Base-by-base conservation (phyloP, 768 basidiomycete species). In the Suillus placidus region DNA sequence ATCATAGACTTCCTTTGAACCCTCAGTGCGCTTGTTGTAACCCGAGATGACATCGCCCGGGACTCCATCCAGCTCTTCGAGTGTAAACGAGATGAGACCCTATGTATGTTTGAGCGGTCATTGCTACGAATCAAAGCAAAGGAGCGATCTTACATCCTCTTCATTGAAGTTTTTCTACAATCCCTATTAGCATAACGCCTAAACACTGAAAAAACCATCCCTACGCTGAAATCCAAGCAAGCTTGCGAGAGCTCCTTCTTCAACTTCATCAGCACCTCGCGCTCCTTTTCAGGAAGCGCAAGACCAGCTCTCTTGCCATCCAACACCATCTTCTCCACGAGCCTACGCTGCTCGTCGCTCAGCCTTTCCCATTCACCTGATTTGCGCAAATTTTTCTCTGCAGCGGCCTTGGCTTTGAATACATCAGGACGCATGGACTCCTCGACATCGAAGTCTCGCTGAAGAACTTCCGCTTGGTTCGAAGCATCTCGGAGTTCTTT, bases 111-210 rank as follows among this genome's bases (percentile, higher is more conserved):
- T 60, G 9, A 23, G 56, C 47, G 26, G 26, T 71, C 47, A 43
- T 40, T 7, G 9, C 12, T 54, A 58, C 6, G 30, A 12, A 61
- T n/a, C 9, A 35, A 66, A 13, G 26, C 13, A 58, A 42, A 34
- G 13, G 14, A 34, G 54, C 10, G 5, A 23, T 68, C 80, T 64
- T 68, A 90, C 92, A 52, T 91, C 88, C 73, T 95, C 94, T 76
- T 96, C 93, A 70, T 94, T 94, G 79, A 90, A 93, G 79, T 94
- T 93, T 88, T 90, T 92, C 89, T 91, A 62, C 5, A 49, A 35
- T 56, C 23, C 8, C 26, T 32, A n/a, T 23, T 63, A 23, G 56
- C 47, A 26, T 37, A 10, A 4, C 16, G 35, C 5, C 12, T 10
- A 12, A 57, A 63, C 32, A 32, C 61, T 1, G 51, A 63, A 45